Conservation (phyloP, 257 asterid species). For the Lycium barbarum region DNA sequence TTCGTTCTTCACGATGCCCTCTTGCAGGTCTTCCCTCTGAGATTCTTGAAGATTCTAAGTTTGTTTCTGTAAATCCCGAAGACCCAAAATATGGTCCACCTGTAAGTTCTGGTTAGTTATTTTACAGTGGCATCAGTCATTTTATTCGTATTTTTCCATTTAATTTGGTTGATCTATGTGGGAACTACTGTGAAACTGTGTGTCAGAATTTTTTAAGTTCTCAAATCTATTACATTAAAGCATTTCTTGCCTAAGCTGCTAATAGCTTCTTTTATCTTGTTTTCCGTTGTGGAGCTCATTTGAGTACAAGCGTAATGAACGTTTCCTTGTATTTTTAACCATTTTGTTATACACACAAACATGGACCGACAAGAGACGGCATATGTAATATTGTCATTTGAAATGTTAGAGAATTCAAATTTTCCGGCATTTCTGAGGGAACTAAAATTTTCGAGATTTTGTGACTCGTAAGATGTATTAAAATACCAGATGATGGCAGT, state of each 20-base stretch:
- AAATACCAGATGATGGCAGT: background rate
- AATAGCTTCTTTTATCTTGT: background rate
- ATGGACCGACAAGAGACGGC: background rate
- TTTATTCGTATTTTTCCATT: background rate
- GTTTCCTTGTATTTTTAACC: background rate
- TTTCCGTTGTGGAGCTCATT: background rate
- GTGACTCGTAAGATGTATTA: background rate
- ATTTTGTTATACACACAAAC: background rate
- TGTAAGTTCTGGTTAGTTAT: slow-evolving; percentile 80
- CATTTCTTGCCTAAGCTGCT: too few species aligned
- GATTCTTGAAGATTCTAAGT: slow-evolving; percentile 81
- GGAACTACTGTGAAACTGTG: background rate
- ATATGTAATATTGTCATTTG: background rate
- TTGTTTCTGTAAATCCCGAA: slow-evolving; percentile 74
- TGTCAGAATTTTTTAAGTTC: too few species aligned
- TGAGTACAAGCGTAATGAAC: background rate
- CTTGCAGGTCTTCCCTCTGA: slow-evolving; percentile 71
- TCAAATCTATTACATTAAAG: background rate
- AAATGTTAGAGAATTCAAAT: background rate
- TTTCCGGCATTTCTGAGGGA: background rate
- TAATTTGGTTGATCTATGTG: background rate
- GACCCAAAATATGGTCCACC: slow-evolving; percentile 87
- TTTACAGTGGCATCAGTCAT: slow-evolving; percentile 28
- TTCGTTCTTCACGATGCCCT: slow-evolving; percentile 5
- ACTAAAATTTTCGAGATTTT: background rate